phyloP scores from a whole-genome alignment of 352 stramenopile genomes.

The Phytophthora capsici region DNA sequence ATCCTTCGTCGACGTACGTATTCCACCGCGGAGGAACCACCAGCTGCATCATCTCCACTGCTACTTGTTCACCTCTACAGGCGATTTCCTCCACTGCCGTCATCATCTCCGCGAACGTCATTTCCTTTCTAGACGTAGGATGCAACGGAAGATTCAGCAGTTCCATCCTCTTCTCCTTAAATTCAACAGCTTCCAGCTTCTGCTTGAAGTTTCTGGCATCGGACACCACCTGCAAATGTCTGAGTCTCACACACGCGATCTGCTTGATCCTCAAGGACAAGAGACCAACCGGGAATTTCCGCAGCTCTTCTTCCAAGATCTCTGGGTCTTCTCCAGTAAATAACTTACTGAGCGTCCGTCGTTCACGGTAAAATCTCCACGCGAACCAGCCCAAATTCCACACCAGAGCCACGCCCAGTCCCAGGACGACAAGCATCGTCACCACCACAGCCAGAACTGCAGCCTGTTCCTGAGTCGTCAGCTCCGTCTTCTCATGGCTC shows the following conservation, averaged over 20 bases:
- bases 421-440: conserved; percentile 45
- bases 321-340: conserved; percentile 40
- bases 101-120: conserved; percentile 72
- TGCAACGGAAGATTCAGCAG: conserved; percentile 48
- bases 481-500: conserved; percentile 53
- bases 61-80: conserved; percentile 60
- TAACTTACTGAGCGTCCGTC: conserved; percentile 44
- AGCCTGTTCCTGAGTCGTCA: conserved; percentile 65
- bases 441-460: conserved; percentile 66
- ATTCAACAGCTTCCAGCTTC: conserved; percentile 43
- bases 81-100: conserved; percentile 60
- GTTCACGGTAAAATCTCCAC: conserved; percentile 55
- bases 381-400: conserved; percentile 51
- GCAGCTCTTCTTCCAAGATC: conserved; percentile 38
- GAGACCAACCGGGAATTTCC: conserved; percentile 37
- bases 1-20: conserved; percentile 40
- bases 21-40: conserved; percentile 53
- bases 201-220: conserved; percentile 42
- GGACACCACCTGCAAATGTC: conserved; percentile 52
- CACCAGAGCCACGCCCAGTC: conserved; percentile 38
- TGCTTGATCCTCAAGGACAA: conserved; percentile 57
- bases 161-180: conserved; percentile 48
- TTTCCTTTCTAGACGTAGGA: conserved; percentile 42
- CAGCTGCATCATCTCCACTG: conserved; percentile 56
- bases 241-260: conserved; percentile 51